Evolutionary conservation across 495 filamentous ascomycete genomes (phyloP).

Genomic region (Melanomma pulvis-pyrius): DNA sequence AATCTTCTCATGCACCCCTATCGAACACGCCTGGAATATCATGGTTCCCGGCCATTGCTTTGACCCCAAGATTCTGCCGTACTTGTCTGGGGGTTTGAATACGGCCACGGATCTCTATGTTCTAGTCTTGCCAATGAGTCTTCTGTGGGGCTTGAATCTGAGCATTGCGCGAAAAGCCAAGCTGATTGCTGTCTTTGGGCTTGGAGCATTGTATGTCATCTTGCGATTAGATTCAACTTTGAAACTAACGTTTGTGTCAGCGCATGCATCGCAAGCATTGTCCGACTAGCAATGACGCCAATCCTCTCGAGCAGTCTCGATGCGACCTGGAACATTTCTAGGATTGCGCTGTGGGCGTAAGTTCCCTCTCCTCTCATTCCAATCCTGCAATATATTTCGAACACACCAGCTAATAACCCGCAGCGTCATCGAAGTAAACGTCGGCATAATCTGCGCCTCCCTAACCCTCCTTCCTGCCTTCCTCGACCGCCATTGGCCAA

Average conservation of each 20-base stretch:
- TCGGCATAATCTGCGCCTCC: background rate
- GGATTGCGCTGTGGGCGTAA: constrained; percentile 1
- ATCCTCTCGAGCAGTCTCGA: background rate
- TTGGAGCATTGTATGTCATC: constrained; percentile 2
- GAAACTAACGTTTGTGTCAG: background rate
- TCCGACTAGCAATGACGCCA: constrained; percentile 3
- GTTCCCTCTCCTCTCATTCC: background rate
- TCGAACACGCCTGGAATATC: background rate
- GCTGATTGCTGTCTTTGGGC: constrained; percentile 2
- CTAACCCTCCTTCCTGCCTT: background rate
- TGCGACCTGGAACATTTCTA: constrained; percentile 1
- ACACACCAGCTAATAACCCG: background rate
- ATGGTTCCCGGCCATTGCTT: background rate
- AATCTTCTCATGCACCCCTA: background rate
- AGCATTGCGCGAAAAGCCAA: background rate
- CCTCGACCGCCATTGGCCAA: constrained; percentile 8
- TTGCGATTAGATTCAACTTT: background rate
- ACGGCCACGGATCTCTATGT: constrained; percentile 2
- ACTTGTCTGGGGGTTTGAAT: background rate
- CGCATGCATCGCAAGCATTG: background rate
- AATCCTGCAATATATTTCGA: background rate
- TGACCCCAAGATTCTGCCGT: background rate
- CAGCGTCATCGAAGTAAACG: constrained; percentile 2
- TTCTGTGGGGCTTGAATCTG: constrained; percentile 1
- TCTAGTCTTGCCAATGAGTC: background rate